These are phyloP conservation scores for Rosa chinensis DNA, from an alignment of 306 rosid genomes.

Conservation along the genomic window DNA sequence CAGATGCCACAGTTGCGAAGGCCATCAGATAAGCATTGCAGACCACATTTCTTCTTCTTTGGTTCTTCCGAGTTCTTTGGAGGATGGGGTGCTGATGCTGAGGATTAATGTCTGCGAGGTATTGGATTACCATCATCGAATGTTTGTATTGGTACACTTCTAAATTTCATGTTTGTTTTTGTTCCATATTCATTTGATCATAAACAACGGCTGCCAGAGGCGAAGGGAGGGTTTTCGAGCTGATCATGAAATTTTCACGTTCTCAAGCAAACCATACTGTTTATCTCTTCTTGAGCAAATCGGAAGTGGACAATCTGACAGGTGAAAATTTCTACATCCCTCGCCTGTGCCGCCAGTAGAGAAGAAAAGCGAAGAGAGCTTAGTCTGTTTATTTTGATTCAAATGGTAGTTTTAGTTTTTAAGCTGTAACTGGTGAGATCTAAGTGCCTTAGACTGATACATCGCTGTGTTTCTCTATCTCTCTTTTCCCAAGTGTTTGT, in stretches of 20 bases:
- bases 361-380: constrained; percentile 37
- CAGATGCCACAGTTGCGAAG: constrained; percentile 17
- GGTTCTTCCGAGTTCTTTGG: constrained; percentile 18
- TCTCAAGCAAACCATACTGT: constrained; percentile 22
- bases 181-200: constrained; percentile 57
- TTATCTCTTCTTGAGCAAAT: constrained; percentile 33
- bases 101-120: constrained; percentile 34
- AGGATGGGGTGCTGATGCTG: constrained; percentile 29
- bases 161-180: constrained; percentile 47
- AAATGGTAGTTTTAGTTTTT: constrained; percentile 61
- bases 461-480: constrained; percentile 31
- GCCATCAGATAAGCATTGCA: constrained; percentile 20
- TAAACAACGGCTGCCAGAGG: constrained; percentile 43
- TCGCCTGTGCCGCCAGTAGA: constrained; percentile 37
- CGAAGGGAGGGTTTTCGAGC: constrained; percentile 35
- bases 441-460: constrained; percentile 38
- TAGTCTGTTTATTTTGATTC: constrained; percentile 52
- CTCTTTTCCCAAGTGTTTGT: constrained; percentile 37
- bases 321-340: constrained; percentile 39
- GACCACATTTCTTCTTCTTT: constrained; percentile 24
- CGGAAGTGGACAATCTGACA: constrained; percentile 26
- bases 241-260: constrained; percentile 26
- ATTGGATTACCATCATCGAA: constrained; percentile 38
- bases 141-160: constrained; percentile 50
- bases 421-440: constrained; percentile 51